A percentile compares a stretch with the other conserved stretches of the same genome.
Evolutionary conservation across 2,329 filamentous ascomycete species (phyloP).

Genomic region (Endocalyx cinctus): DNA sequence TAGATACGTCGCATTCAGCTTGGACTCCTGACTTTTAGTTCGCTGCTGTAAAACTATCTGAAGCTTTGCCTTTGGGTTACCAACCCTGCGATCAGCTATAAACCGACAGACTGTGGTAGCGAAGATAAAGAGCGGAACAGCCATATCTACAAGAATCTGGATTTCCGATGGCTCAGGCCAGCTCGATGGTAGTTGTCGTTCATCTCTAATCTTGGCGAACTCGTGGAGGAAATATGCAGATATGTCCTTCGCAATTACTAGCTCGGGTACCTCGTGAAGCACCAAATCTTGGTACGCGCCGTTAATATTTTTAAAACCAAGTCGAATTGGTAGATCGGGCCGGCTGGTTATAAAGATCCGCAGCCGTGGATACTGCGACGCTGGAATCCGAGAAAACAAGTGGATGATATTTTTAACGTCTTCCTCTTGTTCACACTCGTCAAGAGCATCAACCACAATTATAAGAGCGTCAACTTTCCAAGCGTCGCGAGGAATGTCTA

Average conservation of each 20-base stretch:
- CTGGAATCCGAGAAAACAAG: constrained; percentile 16
- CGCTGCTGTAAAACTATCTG: constrained; percentile 4
- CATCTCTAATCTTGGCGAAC: constrained; percentile 23
- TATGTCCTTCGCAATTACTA: constrained; percentile 33
- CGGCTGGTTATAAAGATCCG: constrained; percentile 38
- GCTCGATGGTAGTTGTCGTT: constrained; percentile 9
- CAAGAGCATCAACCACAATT: constrained; percentile 31
- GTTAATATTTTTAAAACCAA: constrained; percentile 28
- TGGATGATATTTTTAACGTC: constrained; percentile 26
- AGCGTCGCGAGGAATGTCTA: constrained; percentile 1
- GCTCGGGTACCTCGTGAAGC: constrained; percentile 30
- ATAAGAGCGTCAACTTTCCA: background rate
- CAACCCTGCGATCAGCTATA: constrained; percentile 5
- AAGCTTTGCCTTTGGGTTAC: constrained; percentile 4
- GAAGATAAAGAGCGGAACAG: constrained; percentile 26
- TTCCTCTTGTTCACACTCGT: constrained; percentile 28
- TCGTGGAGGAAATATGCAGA: constrained; percentile 24
- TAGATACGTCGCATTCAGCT: constrained; percentile 6
- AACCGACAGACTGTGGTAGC: constrained; percentile 25
- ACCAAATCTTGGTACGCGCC: constrained; percentile 25
- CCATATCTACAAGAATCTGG: constrained; percentile 11
- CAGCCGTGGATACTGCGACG: constrained; percentile 14
- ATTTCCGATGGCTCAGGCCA: constrained; percentile 25
- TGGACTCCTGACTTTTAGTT: constrained; percentile 3
- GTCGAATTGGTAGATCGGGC: constrained; percentile 33